phyloP scores from a whole-genome alignment of 441 rosid genomes.

The Aleurites moluccanus region DNA sequence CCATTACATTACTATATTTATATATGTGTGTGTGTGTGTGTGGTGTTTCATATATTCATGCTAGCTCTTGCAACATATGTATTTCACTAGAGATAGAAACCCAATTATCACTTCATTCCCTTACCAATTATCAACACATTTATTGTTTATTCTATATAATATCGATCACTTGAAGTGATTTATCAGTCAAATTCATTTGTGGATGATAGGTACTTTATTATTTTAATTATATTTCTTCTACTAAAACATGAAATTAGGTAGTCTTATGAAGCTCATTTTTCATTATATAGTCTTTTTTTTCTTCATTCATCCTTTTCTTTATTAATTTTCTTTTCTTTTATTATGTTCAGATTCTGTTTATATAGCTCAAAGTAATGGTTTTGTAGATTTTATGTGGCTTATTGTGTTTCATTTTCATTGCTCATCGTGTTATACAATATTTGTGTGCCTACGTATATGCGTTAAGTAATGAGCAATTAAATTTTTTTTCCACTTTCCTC shows the following conservation, averaged over 20 bases:
- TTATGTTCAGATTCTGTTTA: neutral
- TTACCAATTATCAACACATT: neutral
- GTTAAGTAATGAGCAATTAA: no score
- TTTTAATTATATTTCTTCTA: neutral
- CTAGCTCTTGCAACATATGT: neutral
- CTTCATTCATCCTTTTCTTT: neutral
- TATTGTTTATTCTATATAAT: no score
- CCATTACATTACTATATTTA: neutral
- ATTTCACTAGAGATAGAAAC: constrained; percentile 3
- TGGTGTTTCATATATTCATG: no score
- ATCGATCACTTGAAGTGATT: no score
- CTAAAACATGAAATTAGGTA: neutral
- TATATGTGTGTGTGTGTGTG: neutral
- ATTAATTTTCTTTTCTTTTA: neutral
- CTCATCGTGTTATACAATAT: neutral
- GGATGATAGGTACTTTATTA: neutral
- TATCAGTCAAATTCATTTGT: neutral
- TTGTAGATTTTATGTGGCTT: neutral
- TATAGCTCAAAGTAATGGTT: neutral
- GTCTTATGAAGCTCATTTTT: neutral
- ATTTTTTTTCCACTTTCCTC: no score
- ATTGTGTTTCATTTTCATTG: neutral
- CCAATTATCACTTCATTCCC: neutral
- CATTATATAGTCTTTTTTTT: neutral
- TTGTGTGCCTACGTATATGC: no score